These are phyloP conservation scores for Rostrohypoxylon terebratum DNA, from an alignment of 495 filamentous ascomycete genomes.

Conservation along the genomic window DNA sequence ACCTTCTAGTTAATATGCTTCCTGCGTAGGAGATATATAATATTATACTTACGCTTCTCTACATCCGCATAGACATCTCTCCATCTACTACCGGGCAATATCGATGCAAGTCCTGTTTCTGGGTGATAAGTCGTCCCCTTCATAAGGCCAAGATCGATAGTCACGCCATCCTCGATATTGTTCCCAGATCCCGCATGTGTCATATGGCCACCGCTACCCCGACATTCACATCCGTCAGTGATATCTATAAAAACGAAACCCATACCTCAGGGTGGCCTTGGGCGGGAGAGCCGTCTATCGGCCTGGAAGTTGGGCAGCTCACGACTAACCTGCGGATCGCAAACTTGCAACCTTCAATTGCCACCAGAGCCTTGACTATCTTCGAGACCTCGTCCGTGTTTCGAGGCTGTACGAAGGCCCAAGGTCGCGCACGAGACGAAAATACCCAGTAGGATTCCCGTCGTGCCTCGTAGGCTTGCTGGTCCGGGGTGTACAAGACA, in stretches of 20 bases:
- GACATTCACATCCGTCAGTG: not conserved
- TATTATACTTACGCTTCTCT: constrained; percentile 25
- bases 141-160: constrained; percentile 65
- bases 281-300: not conserved
- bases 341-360: constrained; percentile 38
- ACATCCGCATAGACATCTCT: constrained; percentile 12
- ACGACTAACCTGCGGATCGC: constrained; percentile 31
- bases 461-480: constrained; percentile 22
- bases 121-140: constrained; percentile 52
- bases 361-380: constrained; percentile 44
- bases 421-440: constrained; percentile 49
- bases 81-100: constrained; percentile 56
- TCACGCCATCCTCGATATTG: constrained; percentile 65
- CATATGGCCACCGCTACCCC: constrained; percentile 64
- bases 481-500: constrained; percentile 19
- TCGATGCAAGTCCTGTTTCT: constrained; percentile 53
- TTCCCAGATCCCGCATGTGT: constrained; percentile 58
- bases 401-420: constrained; percentile 53
- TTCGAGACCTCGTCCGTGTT: constrained; percentile 51
- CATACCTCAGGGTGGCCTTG: not conserved
- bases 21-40: constrained; percentile 52
- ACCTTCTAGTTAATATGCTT: constrained; percentile 50
- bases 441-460: constrained; percentile 56
- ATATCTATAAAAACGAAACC: not conserved
- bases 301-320: not conserved